Evolutionary conservation across 2,329 filamentous ascomycete genomes (phyloP), one percentile per base, ranked within the genome.

Genomic region (Ophiostoma fasciatum): DNA sequence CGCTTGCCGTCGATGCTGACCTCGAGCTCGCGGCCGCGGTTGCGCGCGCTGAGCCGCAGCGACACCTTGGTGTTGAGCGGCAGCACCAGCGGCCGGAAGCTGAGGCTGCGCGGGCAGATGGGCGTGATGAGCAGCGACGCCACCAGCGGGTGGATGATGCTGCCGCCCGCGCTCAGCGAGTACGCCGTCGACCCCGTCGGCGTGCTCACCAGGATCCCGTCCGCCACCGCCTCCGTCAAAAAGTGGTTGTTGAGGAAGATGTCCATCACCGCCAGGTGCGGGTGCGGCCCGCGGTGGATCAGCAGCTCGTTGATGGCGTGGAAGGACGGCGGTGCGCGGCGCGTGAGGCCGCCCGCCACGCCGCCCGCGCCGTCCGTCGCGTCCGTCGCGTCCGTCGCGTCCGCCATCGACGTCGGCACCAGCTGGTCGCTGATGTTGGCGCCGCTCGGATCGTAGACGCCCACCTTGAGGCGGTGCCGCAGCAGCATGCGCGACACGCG

Each of bases 181-280:
- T 98, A 98, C 1, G 90, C 90, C 1, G 90, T 98, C 28, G 82
- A 92, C 3, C 90, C 90, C 0, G 90, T 98, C 0, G 90, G 90
- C 0, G 88, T 94, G 44, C 81, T 85, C 40, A 96, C 76, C 30
- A 96, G 79, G 56, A 98, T 92, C 34, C 90, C 90, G 54, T 98
- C 90, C 1, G 87, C 88, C 11, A 93, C 87, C 1, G 84, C 88
- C 54, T 94, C 85, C 2, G 90, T 98, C 31, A 98, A 64, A 49
- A 90, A 92, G 37, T 84, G 76, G 23, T 82, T 80, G 48, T 87
- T 87, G 41, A 96, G 79, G 49, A 77, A 90, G 29, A 98, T 82
- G 50, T 93, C 83, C 46, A 98, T 82, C 45, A 94, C 78, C 26
- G 85, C 83, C 6, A 98, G 70, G 55, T 96, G 88, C 1, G 90